phyloP scores from a whole-genome alignment of 2,329 filamentous ascomycete genomes.

The Colletotrichum sp. region DNA sequence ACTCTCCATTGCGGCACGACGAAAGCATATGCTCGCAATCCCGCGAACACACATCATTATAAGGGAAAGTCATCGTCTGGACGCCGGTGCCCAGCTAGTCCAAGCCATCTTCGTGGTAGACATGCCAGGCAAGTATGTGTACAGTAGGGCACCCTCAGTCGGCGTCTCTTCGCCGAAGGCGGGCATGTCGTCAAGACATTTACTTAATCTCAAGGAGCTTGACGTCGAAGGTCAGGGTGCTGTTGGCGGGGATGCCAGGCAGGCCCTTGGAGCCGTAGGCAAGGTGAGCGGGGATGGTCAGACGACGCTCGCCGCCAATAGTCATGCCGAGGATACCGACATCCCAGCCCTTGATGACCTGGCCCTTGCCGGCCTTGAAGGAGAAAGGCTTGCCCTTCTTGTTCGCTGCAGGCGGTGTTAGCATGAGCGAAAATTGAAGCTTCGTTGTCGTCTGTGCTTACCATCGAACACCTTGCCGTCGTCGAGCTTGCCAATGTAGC shows the following conservation, averaged over 20 bases:
- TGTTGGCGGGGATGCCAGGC: slow-evolving; percentile 90
- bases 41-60: slow-evolving; percentile 22
- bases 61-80: slow-evolving; percentile 16
- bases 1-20: slow-evolving; percentile 46
- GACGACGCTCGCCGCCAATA: slow-evolving; percentile 89
- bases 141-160: slow-evolving; percentile 8
- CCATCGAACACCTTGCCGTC: slow-evolving; percentile 96
- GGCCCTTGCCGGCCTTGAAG: slow-evolving; percentile 92
- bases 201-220: slow-evolving; percentile 87
- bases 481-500: slow-evolving; percentile 96
- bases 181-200: slow-evolving; percentile 29
- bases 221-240: slow-evolving; percentile 89
- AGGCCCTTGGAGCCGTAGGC: slow-evolving; percentile 87
- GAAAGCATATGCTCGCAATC: slow-evolving; percentile 27
- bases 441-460: slow-evolving; percentile 64
- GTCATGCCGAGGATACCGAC: slow-evolving; percentile 92
- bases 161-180: slow-evolving; percentile 10
- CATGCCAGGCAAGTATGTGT: slow-evolving; percentile 8
- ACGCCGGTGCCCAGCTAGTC: slow-evolving; percentile 1
- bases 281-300: slow-evolving; percentile 85
- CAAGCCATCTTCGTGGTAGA: slow-evolving; percentile 1
- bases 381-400: slow-evolving; percentile 98
- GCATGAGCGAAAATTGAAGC: background rate
- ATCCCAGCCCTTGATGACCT: slow-evolving; percentile 99
- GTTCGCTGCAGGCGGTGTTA: slow-evolving; percentile 68